Evolutionary conservation across 208 protist genomes (phyloP).

Genomic region (Crithidia bombi): DNA sequence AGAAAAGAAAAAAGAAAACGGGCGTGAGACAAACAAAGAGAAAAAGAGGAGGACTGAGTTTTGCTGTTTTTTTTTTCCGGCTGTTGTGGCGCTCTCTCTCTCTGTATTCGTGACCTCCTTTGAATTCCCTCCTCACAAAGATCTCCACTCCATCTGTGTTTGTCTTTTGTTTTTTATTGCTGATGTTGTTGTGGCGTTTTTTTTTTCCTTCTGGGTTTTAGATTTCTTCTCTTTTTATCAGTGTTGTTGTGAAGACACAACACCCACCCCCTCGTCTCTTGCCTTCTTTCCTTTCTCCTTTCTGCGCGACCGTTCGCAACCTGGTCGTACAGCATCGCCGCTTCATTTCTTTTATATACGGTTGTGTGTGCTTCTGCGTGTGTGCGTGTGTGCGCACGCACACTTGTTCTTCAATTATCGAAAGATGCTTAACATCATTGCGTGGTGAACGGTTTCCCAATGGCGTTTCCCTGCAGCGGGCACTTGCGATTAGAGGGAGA

Average conservation of each 20-base stretch:
- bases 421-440: background rate
- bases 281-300: conserved; percentile 1
- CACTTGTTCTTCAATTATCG: background rate
- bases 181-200: no score
- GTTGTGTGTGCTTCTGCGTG: conserved; percentile 1
- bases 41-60: background rate
- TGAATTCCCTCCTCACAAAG: background rate
- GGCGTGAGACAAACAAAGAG: background rate
- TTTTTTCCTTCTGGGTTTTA: no score
- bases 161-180: background rate
- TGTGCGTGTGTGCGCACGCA: background rate
- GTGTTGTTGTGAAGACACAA: background rate
- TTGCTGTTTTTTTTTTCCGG: no score
- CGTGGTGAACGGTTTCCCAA: background rate
- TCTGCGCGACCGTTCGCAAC: background rate
- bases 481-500: no score
- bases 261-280: conserved; percentile 5
- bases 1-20: background rate
- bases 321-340: conserved; percentile 1
- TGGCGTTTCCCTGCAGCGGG: no score
- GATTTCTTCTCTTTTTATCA: background rate
- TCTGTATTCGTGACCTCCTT: background rate
- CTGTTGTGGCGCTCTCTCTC: no score
- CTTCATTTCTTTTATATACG: background rate
- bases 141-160: background rate